Evolutionary conservation across 805 yeast species (phyloP).

Genomic region (Barnettozyma sucrosica): DNA sequence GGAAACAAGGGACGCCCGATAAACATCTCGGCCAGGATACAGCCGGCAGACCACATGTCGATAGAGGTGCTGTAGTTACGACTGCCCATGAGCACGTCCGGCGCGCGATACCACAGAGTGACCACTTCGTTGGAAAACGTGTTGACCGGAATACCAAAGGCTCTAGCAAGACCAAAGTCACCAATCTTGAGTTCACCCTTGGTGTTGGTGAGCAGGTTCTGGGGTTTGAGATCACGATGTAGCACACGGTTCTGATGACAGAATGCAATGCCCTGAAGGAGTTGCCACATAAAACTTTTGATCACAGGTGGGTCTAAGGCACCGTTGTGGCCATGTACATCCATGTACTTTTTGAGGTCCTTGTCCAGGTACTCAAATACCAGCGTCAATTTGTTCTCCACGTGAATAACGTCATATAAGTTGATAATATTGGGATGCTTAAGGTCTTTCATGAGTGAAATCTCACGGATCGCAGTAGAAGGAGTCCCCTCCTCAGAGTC

Average conservation of each 20-base stretch:
- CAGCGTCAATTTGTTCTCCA: conserved; percentile 89
- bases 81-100: conserved; percentile 92
- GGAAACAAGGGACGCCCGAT: conserved; percentile 97
- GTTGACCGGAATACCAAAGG: conserved; percentile 96
- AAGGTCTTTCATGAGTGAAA: conserved; percentile 89
- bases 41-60: conserved; percentile 98
- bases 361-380: conserved; percentile 93
- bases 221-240: conserved; percentile 87
- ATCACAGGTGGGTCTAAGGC: conserved; percentile 84
- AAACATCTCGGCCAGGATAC: conserved; percentile 97
- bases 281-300: conserved; percentile 90
- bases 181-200: conserved; percentile 93
- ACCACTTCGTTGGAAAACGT: conserved; percentile 97
- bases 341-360: conserved; percentile 94
- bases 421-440: conserved; percentile 91
- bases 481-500: conserved; percentile 98
- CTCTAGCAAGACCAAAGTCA: conserved; percentile 95
- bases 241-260: conserved; percentile 63
- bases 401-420: conserved; percentile 90
- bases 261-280: conserved; percentile 73
- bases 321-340: conserved; percentile 74
- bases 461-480: conserved; percentile 94
- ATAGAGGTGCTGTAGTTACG: conserved; percentile 94
- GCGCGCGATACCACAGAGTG: conserved; percentile 96
- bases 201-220: conserved; percentile 78